Evolutionary conservation across 495 filamentous ascomycete species (phyloP), one percentile per base, ranked within the genome.

Genomic region (Antarctomyces pellizariae): DNA sequence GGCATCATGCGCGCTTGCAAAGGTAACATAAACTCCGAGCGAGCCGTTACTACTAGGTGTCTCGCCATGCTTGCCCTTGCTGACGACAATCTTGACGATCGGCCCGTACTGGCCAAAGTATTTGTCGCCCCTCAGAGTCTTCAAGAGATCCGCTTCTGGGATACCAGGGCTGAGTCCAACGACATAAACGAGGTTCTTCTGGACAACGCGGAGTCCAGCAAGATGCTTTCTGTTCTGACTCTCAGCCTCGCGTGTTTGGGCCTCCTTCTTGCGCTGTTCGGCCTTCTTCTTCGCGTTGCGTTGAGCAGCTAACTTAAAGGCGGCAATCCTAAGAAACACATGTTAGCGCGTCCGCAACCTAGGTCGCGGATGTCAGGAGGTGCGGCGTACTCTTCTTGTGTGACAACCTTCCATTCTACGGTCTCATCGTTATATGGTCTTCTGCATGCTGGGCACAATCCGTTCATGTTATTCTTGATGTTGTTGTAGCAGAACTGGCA

Each of bases 401-500:
- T 83, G 26, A 89, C 73, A 16, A 77, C 70, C 48, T 93, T 93
- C 62, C 76, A 93, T 48, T 91, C 71, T 27, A 99, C 92, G 13
- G 76, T 86, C 45, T 83, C 78, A 28, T 99, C 89, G 47, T 92
- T 78, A 45, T 99, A 99, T 10, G 74, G 65, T 38, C 89, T 62
- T 43, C 89, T 70, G 50, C 89, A 99, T 42, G 91, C 90, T 9
- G 89, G 89, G 52, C 89, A 99, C 16, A 89, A 57, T 18, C 80
- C 80, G 45, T 92, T 92, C 61, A 92, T 72, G 36, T 83, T 92
- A 32, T 71, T 77, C 48, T 79, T 84, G 49, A 99, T 86, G 39
- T 95, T 95, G 55, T 99, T 91, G 56, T 75, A 95, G 51, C 89
- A 99, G 53, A 99, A 99, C 56, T 93, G 89, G 48, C 89, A 99